These are phyloP conservation scores for Radiomyces spectabilis DNA, from an alignment of 192 early-diverging fungal species.

Conservation along the genomic window DNA sequence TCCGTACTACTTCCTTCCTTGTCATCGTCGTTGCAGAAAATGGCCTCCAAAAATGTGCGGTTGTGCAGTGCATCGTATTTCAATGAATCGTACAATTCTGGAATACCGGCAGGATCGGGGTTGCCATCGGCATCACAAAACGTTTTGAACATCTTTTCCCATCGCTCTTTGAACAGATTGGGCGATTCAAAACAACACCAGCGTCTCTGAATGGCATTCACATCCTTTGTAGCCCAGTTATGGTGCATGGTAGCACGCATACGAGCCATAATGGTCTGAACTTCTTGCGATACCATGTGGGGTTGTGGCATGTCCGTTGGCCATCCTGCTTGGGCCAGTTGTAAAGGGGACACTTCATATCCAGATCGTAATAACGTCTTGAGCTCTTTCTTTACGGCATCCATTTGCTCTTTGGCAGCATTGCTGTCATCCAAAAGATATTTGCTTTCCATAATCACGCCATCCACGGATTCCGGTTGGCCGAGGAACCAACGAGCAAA, in stretches of 20 bases:
- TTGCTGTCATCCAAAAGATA: slow-evolving; percentile 94
- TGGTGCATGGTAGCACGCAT: slow-evolving; percentile 69
- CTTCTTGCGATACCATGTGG: slow-evolving; percentile 48
- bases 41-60: slow-evolving; percentile 71
- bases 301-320: slow-evolving; percentile 26
- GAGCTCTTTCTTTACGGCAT: slow-evolving; percentile 75
- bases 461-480: slow-evolving; percentile 44
- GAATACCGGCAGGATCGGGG: slow-evolving; percentile 69
- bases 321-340: slow-evolving; percentile 13
- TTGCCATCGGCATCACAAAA: slow-evolving; percentile 48
- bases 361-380: slow-evolving; percentile 26
- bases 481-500: slow-evolving; percentile 64
- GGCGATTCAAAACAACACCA: slow-evolving; percentile 93
- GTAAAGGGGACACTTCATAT: not conserved
- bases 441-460: slow-evolving; percentile 64
- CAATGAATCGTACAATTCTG: slow-evolving; percentile 89
- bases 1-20: not conserved
- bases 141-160: slow-evolving; percentile 91
- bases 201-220: slow-evolving; percentile 58
- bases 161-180: slow-evolving; percentile 82
- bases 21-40: slow-evolving; percentile 36
- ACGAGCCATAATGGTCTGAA: slow-evolving; percentile 58
- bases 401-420: slow-evolving; percentile 90
- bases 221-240: slow-evolving; percentile 55
- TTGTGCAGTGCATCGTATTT: slow-evolving; percentile 98